Percentiles rank a stretch among this genome's conserved stretches.
phyloP scores from a whole-genome alignment of 768 basidiomycete genomes.

The Arthromyces matolae region DNA sequence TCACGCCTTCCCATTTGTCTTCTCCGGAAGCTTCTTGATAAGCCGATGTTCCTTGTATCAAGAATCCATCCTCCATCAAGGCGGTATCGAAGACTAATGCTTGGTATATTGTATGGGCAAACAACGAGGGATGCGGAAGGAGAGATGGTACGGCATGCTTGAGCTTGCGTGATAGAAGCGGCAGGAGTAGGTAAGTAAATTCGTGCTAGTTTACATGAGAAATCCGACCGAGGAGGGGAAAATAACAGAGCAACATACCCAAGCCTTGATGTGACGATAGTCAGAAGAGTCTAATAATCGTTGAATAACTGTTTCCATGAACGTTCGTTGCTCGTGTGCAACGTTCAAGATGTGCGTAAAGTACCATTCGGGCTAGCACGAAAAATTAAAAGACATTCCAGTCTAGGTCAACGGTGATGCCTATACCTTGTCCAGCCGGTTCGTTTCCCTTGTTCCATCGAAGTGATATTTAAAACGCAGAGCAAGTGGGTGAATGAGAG shows the following conservation, averaged over 20 bases:
- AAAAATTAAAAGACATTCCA: not conserved
- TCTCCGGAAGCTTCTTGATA: slow-evolving; percentile 18
- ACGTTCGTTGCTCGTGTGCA: slow-evolving; percentile 76
- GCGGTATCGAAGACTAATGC: slow-evolving; percentile 83
- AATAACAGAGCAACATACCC: too few species aligned
- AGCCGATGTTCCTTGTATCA: slow-evolving; percentile 49
- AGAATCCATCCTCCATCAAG: slow-evolving; percentile 71
- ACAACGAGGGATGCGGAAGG: slow-evolving; percentile 71
- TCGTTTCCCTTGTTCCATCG: slow-evolving; percentile 81
- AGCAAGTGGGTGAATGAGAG: slow-evolving; percentile 77
- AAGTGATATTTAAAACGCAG: slow-evolving; percentile 95
- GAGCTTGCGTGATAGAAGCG: slow-evolving; percentile 74
- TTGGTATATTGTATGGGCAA: slow-evolving; percentile 96
- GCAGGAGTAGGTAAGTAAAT: slow-evolving; percentile 76
- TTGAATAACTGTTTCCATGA: slow-evolving; percentile 77
- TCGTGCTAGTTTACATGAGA: slow-evolving; percentile 56
- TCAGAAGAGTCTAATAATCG: slow-evolving; percentile 61
- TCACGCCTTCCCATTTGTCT: slow-evolving; percentile 68
- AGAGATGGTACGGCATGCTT: slow-evolving; percentile 69
- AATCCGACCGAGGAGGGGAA: too few species aligned
- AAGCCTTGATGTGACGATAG: slow-evolving; percentile 63
- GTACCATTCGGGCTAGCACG: slow-evolving; percentile 88
- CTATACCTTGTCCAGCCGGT: slow-evolving; percentile 84
- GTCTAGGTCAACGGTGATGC: not conserved
- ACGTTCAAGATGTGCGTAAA: slow-evolving; percentile 89